Conservation (phyloP, 2,329 filamentous ascomycete genomes). For the Phaeosphaeria sp. region DNA sequence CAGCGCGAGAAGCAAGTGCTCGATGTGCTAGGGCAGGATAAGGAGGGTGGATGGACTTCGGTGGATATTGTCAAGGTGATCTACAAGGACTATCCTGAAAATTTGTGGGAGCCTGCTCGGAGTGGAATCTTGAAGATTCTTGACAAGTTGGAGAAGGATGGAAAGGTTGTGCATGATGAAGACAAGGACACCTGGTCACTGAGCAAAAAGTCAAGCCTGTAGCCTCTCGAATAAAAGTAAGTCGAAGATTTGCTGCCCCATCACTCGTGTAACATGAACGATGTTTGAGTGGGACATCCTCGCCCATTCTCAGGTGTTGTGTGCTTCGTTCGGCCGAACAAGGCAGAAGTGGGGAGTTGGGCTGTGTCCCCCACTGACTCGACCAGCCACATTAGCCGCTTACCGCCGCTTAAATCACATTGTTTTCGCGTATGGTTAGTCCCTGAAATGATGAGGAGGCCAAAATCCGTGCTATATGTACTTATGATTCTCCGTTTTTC, state of each 20-base stretch:
- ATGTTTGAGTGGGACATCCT: neutral
- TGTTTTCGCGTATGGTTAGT: too few species aligned
- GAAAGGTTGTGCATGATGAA: constrained; percentile 60
- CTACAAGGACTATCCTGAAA: constrained; percentile 79
- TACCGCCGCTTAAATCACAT: neutral
- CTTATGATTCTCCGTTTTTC: constrained; percentile 1
- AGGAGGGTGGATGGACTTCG: constrained; percentile 64
- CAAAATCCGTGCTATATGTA: neutral
- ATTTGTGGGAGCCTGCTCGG: constrained; percentile 77
- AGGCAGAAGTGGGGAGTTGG: neutral
- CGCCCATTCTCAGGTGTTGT: neutral
- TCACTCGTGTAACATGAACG: constrained; percentile 2
- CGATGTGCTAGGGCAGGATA: constrained; percentile 43
- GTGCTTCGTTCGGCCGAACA: neutral
- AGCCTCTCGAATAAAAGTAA: constrained; percentile 16
- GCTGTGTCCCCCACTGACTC: neutral
- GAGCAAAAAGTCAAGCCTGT: constrained; percentile 40
- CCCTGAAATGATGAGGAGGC: too few species aligned
- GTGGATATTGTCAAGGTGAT: constrained; percentile 89
- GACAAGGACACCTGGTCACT: constrained; percentile 45
- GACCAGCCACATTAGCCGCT: neutral
- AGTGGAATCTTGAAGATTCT: constrained; percentile 80
- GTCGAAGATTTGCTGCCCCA: neutral
- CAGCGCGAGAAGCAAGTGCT: constrained; percentile 68
- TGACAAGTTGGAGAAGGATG: constrained; percentile 77